Conservation (phyloP, 371 early-diverging fungal species). For the Sporodiniella umbellata region DNA sequence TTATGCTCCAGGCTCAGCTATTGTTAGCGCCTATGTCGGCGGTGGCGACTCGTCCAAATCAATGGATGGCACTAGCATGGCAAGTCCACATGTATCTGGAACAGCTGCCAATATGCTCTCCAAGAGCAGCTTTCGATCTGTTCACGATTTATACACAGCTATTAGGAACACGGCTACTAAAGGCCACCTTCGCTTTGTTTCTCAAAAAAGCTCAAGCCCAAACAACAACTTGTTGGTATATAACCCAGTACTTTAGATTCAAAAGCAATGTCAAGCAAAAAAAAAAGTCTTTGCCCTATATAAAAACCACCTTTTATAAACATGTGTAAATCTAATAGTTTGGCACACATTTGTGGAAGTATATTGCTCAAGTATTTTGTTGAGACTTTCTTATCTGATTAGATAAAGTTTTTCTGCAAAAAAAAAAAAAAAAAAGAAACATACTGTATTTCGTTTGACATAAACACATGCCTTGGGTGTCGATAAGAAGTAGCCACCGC, state of each 20-base stretch:
- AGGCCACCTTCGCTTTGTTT: slow-evolving; percentile 3
- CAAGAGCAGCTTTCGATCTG: slow-evolving; percentile 9
- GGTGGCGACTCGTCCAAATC: slow-evolving; percentile 27
- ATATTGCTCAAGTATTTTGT: no score
- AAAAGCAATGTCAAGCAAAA: background rate
- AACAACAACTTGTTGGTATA: slow-evolving; percentile 18
- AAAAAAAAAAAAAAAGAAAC: no score
- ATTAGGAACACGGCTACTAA: slow-evolving; percentile 12
- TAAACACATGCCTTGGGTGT: no score
- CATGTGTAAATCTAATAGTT: no score
- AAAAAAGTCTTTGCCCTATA: no score
- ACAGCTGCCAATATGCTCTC: slow-evolving; percentile 43
- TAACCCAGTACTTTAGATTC: slow-evolving; percentile 6
- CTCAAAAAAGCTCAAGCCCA: slow-evolving; percentile 1
- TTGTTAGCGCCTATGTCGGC: slow-evolving; percentile 48
- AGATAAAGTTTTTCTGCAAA: no score
- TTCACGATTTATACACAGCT: slow-evolving; percentile 20
- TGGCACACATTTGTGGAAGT: no score
- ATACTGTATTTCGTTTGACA: no score
- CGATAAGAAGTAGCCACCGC: no score
- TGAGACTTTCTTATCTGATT: no score
- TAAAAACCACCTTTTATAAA: no score
- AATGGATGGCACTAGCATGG: slow-evolving; percentile 73
- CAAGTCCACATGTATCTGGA: slow-evolving; percentile 67
- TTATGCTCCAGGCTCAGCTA: slow-evolving; percentile 50